A percentile compares a stretch with the other conserved stretches of the same genome.
phyloP scores from a whole-genome alignment of 2,329 filamentous ascomycete species.

The Colletotrichum lindemuthianum region DNA sequence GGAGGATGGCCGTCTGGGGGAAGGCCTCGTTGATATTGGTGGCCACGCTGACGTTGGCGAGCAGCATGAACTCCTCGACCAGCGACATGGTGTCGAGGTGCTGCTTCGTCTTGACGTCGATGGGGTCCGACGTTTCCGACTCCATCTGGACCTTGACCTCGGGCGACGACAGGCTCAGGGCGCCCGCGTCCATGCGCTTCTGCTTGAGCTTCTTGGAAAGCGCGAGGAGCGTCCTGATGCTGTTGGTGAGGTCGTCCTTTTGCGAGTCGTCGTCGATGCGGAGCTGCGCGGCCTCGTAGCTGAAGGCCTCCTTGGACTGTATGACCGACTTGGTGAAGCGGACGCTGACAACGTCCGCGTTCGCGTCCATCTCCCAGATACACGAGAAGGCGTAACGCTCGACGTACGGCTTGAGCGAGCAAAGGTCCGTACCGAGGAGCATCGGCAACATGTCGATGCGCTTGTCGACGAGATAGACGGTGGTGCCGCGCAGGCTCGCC shows the following conservation, averaged over 20 bases:
- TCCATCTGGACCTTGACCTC: conserved; percentile 97
- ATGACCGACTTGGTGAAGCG: conserved; percentile 98
- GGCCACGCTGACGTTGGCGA: conserved; percentile 96
- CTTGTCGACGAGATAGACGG: conserved; percentile 97
- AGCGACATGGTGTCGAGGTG: conserved; percentile 95
- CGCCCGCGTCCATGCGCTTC: conserved; percentile 96
- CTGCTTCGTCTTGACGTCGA: conserved; percentile 95
- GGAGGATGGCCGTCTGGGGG: conserved; percentile 93
- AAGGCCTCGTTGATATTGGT: conserved; percentile 90
- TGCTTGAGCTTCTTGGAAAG: conserved; percentile 94
- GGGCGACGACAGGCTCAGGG: conserved; percentile 94
- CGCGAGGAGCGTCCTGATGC: conserved; percentile 86
- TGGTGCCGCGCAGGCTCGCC: conserved; percentile 92
- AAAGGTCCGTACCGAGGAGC: conserved; percentile 94
- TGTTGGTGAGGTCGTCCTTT: conserved; percentile 87
- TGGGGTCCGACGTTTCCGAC: conserved; percentile 93
- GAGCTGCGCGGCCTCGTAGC: conserved; percentile 95
- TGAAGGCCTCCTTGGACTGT: conserved; percentile 94
- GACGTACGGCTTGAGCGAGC: conserved; percentile 97
- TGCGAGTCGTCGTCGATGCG: conserved; percentile 91
- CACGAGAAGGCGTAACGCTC: conserved; percentile 90
- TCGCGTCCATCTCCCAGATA: conserved; percentile 86
- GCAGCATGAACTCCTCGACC: conserved; percentile 99
- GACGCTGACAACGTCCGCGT: conserved; percentile 86
- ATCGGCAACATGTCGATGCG: conserved; percentile 99